Evolutionary conservation across 768 basidiomycete species (phyloP).

Genomic region (Favolaschia claudopus): DNA sequence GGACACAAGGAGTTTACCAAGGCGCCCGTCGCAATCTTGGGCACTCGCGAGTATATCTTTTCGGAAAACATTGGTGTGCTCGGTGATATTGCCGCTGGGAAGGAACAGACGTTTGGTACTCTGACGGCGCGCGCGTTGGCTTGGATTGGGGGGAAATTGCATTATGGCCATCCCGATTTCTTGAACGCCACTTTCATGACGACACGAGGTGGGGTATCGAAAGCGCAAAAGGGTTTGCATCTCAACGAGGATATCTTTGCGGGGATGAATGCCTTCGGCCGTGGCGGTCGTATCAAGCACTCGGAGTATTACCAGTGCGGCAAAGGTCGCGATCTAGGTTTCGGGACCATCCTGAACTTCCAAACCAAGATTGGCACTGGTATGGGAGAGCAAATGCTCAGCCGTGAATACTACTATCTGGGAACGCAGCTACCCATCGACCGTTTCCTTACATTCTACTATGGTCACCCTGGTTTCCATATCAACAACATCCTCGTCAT

Average conservation of each 20-base stretch:
- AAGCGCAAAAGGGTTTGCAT: constrained; percentile 98
- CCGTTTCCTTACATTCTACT: constrained; percentile 99
- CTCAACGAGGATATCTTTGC: constrained; percentile 99
- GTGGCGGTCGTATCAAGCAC: constrained; percentile 99
- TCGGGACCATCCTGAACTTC: constrained; percentile 99
- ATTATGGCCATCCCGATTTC: constrained; percentile 99
- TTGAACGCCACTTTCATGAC: constrained; percentile 98
- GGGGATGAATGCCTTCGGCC: constrained; percentile 98
- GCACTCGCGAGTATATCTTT: constrained; percentile 99
- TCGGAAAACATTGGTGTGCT: constrained; percentile 99
- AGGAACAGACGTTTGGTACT: constrained; percentile 99
- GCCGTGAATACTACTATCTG: constrained; percentile 98
- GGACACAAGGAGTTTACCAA: constrained; percentile 92
- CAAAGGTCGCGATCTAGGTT: constrained; percentile 98
- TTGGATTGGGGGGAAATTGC: constrained; percentile 98
- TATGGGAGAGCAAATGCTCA: constrained; percentile 99
- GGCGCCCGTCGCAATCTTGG: constrained; percentile 95
- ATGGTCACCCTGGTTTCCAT: constrained; percentile 99
- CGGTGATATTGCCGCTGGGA: constrained; percentile 98
- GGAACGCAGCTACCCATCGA: constrained; percentile 98
- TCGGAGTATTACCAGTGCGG: constrained; percentile 99
- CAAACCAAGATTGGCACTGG: constrained; percentile 99
- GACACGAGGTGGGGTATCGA: constrained; percentile 97
- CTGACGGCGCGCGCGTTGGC: constrained; percentile 94
- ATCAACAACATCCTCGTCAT: constrained; percentile 99